Evolutionary conservation across 331 rosid species (phyloP).

Genomic region (Malus hybrid): DNA sequence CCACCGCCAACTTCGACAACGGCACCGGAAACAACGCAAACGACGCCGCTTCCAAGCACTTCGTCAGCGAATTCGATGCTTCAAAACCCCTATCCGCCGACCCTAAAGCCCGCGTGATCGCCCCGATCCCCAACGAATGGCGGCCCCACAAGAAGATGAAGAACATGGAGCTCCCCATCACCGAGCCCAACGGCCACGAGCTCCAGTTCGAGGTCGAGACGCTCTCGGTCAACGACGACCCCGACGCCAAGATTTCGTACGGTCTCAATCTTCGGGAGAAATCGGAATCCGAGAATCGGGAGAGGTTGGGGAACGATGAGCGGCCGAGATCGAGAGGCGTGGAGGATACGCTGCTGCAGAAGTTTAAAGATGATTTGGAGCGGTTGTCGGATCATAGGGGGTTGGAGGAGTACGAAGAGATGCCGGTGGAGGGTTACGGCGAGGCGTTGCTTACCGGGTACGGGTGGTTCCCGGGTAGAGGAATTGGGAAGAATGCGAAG

Average conservation of each 20-base stretch:
- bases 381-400: conserved; percentile 62
- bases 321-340: not conserved
- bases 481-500: conserved; percentile 63
- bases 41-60: conserved; percentile 8
- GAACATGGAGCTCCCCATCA: conserved; percentile 54
- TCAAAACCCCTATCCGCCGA: conserved; percentile 23
- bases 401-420: conserved; percentile 56
- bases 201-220: conserved; percentile 26
- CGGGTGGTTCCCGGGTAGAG: conserved; percentile 74
- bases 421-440: conserved; percentile 66
- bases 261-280: conserved; percentile 46
- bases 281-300: not conserved
- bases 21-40: not conserved
- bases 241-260: conserved; percentile 35
- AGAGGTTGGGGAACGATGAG: not conserved
- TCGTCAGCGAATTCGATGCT: conserved; percentile 48
- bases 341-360: conserved; percentile 42
- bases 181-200: conserved; percentile 1
- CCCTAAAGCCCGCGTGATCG: conserved; percentile 21
- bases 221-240: not conserved
- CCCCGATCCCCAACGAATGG: conserved; percentile 53
- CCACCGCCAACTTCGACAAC: conserved; percentile 11
- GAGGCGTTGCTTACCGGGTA: conserved; percentile 74
- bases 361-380: conserved; percentile 48
- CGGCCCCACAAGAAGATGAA: conserved; percentile 31